Conservation (phyloP, 345 rosid species). For the Angophora floribunda region DNA sequence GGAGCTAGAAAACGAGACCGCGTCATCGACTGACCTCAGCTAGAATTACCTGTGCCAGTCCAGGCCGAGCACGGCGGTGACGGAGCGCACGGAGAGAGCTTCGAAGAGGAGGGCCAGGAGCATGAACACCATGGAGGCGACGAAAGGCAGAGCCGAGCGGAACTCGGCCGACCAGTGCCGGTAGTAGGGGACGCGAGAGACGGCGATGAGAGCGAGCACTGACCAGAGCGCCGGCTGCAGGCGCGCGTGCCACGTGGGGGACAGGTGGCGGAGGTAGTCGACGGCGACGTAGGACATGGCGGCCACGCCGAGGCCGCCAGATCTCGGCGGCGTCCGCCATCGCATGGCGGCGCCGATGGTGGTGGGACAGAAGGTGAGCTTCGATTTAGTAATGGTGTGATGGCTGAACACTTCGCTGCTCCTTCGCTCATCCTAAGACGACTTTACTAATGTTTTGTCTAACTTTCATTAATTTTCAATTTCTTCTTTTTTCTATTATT, state of each 20-base stretch:
- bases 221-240: slow-evolving; percentile 86
- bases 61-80: slow-evolving; percentile 84
- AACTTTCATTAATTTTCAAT: background rate
- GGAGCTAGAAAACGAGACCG: background rate
- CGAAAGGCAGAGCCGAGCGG: slow-evolving; percentile 62
- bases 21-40: background rate
- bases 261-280: slow-evolving; percentile 75
- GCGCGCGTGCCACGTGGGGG: slow-evolving; percentile 74
- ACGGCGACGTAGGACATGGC: slow-evolving; percentile 74
- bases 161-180: slow-evolving; percentile 80
- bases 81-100: slow-evolving; percentile 78
- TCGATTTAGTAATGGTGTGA: background rate
- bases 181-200: slow-evolving; percentile 71
- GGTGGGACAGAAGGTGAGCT: background rate
- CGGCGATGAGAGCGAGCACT: slow-evolving; percentile 43
- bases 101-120: slow-evolving; percentile 72
- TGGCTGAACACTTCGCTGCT: background rate
- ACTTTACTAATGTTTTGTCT: background rate
- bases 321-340: slow-evolving; percentile 12
- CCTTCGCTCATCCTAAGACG: background rate
- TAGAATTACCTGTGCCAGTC: slow-evolving; percentile 75
- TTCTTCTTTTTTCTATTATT: background rate
- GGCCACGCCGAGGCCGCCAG: slow-evolving; percentile 70
- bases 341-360: slow-evolving; percentile 13
- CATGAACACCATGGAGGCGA: slow-evolving; percentile 69